These are phyloP conservation scores for Arachis stenosperma DNA, from an alignment of 306 rosid species.

Conservation along the genomic window DNA sequence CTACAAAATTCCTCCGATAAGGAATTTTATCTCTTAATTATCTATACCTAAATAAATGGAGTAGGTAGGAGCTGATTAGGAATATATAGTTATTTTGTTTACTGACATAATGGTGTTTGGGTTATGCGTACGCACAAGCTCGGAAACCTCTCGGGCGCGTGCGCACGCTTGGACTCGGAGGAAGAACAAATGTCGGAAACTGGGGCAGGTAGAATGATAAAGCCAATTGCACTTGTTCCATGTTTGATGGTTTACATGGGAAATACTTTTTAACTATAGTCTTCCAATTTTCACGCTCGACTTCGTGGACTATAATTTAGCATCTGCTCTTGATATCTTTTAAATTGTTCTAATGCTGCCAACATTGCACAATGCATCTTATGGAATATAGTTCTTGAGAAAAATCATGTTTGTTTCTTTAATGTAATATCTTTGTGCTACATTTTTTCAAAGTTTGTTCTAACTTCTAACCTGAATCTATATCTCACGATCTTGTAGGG, in stretches of 20 bases:
- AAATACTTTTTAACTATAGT: conserved; percentile 17
- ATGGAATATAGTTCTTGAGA: neutral
- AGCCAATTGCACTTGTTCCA: neutral
- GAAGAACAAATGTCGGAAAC: too few relatives aligned
- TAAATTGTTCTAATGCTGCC: conserved; percentile 6
- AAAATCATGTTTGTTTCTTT: conserved; percentile 27
- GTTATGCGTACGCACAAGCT: too few relatives aligned
- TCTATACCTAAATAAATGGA: too few relatives aligned
- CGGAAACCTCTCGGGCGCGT: too few relatives aligned
- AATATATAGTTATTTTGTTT: too few relatives aligned
- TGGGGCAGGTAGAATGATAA: too few relatives aligned
- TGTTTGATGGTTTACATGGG: conserved; percentile 1
- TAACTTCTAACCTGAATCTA: conserved; percentile 24
- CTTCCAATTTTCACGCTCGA: neutral
- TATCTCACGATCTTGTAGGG: conserved; percentile 52
- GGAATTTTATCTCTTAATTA: too few relatives aligned
- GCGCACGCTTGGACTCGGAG: too few relatives aligned
- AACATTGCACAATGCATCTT: neutral
- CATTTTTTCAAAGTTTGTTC: neutral
- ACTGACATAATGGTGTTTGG: too few relatives aligned
- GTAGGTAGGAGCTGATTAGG: too few relatives aligned
- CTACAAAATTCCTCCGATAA: too few relatives aligned
- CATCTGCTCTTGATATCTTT: conserved; percentile 8
- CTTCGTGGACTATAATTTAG: neutral
- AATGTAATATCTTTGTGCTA: neutral